phyloP scores from a whole-genome alignment of 1,284 basidiomycete species.

The Singerocomus rubriflavus region DNA sequence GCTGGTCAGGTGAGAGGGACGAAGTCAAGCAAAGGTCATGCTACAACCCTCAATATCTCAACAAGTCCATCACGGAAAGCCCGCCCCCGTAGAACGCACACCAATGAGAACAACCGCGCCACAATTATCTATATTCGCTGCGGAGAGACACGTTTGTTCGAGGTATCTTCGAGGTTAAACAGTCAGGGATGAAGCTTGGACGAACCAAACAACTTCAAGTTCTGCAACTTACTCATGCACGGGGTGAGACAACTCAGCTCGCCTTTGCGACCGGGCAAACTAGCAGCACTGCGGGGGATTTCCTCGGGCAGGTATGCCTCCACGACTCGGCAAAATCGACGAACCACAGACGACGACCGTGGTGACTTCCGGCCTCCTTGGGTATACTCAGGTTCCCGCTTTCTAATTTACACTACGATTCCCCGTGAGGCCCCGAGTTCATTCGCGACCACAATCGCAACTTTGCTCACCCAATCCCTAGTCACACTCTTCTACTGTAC shows the following conservation, averaged over 20 bases:
- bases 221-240: slow-evolving; percentile 8
- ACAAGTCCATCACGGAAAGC: not conserved
- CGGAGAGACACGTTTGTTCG: not conserved
- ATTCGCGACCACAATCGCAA: not conserved
- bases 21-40: not conserved
- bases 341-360: slow-evolving; percentile 15
- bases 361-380: slow-evolving; percentile 54
- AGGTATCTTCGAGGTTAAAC: not conserved
- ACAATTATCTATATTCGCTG: not conserved
- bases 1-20: slow-evolving; percentile 9
- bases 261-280: slow-evolving; percentile 3
- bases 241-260: slow-evolving; percentile 6
- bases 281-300: not conserved
- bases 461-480: slow-evolving; percentile 25
- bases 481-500: slow-evolving; percentile 53
- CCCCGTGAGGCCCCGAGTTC: slow-evolving; percentile 38
- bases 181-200: not conserved
- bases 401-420: slow-evolving; percentile 48
- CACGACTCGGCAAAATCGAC: slow-evolving; percentile 13
- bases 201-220: slow-evolving; percentile 7
- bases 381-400: slow-evolving; percentile 47
- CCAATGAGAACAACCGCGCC: slow-evolving; percentile 5
- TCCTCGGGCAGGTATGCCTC: slow-evolving; percentile 15
- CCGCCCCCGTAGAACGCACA: slow-evolving; percentile 2
- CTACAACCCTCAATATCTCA: not conserved